Percentiles rank a stretch among this genome's conserved stretches.
Conservation (phyloP, 2,329 filamentous ascomycete species). For the Kalmusia sp. region DNA sequence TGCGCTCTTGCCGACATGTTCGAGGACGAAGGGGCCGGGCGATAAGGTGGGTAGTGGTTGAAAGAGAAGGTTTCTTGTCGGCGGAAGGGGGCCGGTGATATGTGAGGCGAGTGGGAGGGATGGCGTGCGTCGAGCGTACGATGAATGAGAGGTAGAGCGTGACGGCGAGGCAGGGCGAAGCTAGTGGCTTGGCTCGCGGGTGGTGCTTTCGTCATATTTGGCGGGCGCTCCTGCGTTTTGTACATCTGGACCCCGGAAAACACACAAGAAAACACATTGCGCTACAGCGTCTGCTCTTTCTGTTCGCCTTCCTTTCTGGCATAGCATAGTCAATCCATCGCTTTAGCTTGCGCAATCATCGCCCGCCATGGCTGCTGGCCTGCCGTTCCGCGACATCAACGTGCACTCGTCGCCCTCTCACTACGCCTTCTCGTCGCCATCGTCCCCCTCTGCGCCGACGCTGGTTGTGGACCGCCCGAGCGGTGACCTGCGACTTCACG, state of each 20-base stretch:
- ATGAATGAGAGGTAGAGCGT: conserved; percentile 14
- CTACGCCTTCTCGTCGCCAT: conserved; percentile 96
- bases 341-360: not conserved
- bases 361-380: conserved; percentile 56
- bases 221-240: no score
- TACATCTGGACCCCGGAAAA: not conserved
- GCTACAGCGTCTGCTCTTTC: not conserved
- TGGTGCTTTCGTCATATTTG: conserved; percentile 1
- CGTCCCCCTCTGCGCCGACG: conserved; percentile 85
- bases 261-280: no score
- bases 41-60: conserved; percentile 7
- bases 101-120: not conserved
- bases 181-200: conserved; percentile 2
- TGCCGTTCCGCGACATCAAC: conserved; percentile 96
- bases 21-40: conserved; percentile 18
- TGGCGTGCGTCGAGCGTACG: not conserved
- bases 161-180: conserved; percentile 1
- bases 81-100: conserved; percentile 4
- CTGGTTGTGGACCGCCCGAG: conserved; percentile 91
- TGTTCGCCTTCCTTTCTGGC: not conserved
- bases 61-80: not conserved
- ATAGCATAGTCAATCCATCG: not conserved
- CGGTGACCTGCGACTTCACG: conserved; percentile 84
- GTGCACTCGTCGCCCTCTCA: conserved; percentile 89
- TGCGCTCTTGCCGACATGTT: conserved; percentile 85